Evolutionary conservation across 2,329 filamentous ascomycete species (phyloP).

Genomic region (Fonsecaea multimorphosa): DNA sequence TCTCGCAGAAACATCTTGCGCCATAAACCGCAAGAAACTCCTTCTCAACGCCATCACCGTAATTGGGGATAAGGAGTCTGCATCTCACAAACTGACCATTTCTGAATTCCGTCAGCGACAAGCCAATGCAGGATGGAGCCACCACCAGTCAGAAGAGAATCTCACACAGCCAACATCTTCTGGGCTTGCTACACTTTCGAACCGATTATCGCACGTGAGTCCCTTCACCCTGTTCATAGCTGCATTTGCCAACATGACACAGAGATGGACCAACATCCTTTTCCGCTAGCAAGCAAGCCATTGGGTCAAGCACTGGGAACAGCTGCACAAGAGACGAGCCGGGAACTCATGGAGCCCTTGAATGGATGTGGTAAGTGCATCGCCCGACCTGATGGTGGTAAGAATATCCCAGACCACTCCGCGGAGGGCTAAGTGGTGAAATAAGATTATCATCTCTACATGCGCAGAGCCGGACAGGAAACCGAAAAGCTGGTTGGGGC

Average conservation of each 20-base stretch:
- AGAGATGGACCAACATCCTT: background rate
- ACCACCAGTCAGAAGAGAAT: too few relatives aligned
- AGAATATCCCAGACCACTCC: background rate
- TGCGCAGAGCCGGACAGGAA: background rate
- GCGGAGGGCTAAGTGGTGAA: background rate
- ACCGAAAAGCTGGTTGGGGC: background rate
- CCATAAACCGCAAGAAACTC: background rate
- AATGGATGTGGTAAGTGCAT: constrained; percentile 7
- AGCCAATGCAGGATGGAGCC: too few relatives aligned
- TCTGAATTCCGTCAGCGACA: too few relatives aligned
- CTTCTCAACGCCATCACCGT: too few relatives aligned
- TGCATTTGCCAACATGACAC: background rate
- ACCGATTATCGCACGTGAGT: background rate
- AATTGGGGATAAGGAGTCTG: too few relatives aligned
- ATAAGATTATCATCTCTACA: constrained; percentile 14
- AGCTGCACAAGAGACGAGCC: background rate
- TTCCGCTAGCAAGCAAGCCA: background rate
- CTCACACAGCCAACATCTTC: too few relatives aligned
- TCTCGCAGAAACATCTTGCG: background rate
- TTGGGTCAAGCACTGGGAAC: constrained; percentile 1
- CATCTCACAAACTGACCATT: too few relatives aligned
- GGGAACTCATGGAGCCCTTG: background rate
- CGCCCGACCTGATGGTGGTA: background rate
- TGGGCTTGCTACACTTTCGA: background rate
- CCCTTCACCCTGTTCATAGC: too few relatives aligned